phyloP scores from a whole-genome alignment of 345 rosid genomes.

The Diplotaxis tenuifolia region DNA sequence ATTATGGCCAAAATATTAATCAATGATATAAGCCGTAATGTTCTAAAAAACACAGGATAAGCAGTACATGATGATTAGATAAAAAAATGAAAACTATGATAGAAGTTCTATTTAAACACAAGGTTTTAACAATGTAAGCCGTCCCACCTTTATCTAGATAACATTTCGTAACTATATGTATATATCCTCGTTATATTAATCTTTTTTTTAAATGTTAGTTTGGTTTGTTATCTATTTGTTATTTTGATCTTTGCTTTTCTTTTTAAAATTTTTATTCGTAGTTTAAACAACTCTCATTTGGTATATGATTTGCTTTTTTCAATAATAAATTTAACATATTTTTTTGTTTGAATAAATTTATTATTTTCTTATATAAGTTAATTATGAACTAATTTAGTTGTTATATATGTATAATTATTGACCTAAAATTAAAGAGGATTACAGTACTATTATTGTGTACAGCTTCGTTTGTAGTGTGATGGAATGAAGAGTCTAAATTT shows the following conservation, averaged over 20 bases:
- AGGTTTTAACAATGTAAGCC: not conserved
- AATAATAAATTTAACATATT: not conserved
- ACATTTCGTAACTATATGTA: not conserved
- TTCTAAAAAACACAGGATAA: too few relatives aligned
- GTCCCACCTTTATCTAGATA: not conserved
- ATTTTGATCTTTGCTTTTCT: not conserved
- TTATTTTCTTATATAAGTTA: not conserved
- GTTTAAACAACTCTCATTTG: not conserved
- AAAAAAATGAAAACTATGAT: not conserved
- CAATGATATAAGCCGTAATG: too few relatives aligned
- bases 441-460: not conserved
- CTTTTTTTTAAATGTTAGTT: not conserved
- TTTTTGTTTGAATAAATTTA: not conserved
- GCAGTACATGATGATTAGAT: not conserved
- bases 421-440: not conserved
- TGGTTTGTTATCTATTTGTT: not conserved
- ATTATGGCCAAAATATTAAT: too few relatives aligned
- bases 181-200: not conserved
- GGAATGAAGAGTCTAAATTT: not conserved
- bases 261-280: not conserved
- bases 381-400: not conserved
- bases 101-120: not conserved
- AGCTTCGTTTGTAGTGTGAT: not conserved
- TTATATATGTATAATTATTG: not conserved
- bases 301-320: not conserved